phyloP scores from a whole-genome alignment of 805 yeast species.

The Brettanomyces naardenensis region DNA sequence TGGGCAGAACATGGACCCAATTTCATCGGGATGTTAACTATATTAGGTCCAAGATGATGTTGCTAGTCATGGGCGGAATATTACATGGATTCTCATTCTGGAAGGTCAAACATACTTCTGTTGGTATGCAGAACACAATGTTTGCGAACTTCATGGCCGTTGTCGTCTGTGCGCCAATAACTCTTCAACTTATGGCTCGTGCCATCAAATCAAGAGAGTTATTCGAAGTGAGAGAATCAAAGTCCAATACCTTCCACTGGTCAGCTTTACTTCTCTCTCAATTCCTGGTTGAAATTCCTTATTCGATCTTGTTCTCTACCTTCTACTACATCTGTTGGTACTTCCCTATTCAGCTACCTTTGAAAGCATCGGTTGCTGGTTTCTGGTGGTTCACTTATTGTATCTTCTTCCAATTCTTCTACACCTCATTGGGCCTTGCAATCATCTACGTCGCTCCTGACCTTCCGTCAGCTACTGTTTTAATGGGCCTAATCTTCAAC shows the following conservation, averaged over 20 bases:
- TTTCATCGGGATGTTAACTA: conserved; percentile 43
- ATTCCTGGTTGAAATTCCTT: conserved; percentile 53
- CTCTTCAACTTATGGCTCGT: conserved; percentile 57
- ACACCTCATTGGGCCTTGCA: conserved; percentile 44
- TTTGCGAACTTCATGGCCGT: conserved; percentile 47
- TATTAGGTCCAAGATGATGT: conserved; percentile 38
- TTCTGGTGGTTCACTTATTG: conserved; percentile 31
- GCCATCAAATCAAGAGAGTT: conserved; percentile 52
- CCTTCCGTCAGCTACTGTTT: conserved; percentile 57
- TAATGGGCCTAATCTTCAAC: conserved; percentile 47
- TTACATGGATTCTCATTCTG: conserved; percentile 54
- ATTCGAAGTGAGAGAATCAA: conserved; percentile 62
- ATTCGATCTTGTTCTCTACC: conserved; percentile 40
- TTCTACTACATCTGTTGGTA: conserved; percentile 36
- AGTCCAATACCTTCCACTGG: conserved; percentile 73
- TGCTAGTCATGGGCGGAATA: conserved; percentile 32
- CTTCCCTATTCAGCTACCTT: conserved; percentile 28
- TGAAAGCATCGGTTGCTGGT: conserved; percentile 35
- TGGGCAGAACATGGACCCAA: conserved; percentile 31
- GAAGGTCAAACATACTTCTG: conserved; percentile 41
- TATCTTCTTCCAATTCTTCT: conserved; percentile 36
- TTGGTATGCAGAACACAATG: conserved; percentile 55
- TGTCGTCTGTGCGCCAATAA: conserved; percentile 48
- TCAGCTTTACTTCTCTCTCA: conserved; percentile 46
- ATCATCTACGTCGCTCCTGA: conserved; percentile 54